Conservation (phyloP, 164 flowering plant species). For the Nymphaea thermarum region DNA sequence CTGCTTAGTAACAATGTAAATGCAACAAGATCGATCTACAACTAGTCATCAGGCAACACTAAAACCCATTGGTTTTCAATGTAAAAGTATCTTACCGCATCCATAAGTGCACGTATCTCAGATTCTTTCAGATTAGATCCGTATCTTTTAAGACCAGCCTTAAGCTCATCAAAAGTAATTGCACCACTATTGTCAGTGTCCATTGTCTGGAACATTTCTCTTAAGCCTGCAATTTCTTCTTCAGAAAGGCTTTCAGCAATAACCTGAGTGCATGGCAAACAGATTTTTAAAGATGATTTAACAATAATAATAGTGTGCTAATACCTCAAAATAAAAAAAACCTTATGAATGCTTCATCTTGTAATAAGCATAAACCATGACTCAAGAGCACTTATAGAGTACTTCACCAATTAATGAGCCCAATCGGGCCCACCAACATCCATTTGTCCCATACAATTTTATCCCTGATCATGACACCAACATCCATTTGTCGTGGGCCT, state of each 20-base stretch:
- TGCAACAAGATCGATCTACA: neutral
- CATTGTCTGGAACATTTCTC: slow-evolving; percentile 90
- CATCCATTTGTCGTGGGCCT: too few species aligned
- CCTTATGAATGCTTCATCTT: too few species aligned
- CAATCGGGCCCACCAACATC: too few species aligned
- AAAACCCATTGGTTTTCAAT: neutral
- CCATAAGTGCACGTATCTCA: slow-evolving; percentile 94
- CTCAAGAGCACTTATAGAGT: too few species aligned
- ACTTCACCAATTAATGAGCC: too few species aligned
- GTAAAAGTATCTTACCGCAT: slow-evolving; percentile 49
- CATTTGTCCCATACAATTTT: too few species aligned
- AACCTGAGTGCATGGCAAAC: slow-evolving; percentile 31
- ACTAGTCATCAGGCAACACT: neutral
- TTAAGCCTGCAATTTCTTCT: slow-evolving; percentile 97
- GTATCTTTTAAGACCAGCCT: slow-evolving; percentile 87
- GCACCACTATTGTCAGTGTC: slow-evolving; percentile 98
- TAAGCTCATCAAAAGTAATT: slow-evolving; percentile 92
- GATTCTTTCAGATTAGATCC: slow-evolving; percentile 91
- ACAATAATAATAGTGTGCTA: neutral
- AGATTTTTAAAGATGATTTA: neutral
- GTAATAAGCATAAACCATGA: too few species aligned
- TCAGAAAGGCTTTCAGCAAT: slow-evolving; percentile 97
- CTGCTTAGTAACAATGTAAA: neutral
- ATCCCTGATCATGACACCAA: too few species aligned
- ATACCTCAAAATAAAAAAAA: too few species aligned